These are phyloP conservation scores for Trichoderma guizhouense DNA, from an alignment of 2,329 filamentous ascomycete genomes.

Conservation along the genomic window DNA sequence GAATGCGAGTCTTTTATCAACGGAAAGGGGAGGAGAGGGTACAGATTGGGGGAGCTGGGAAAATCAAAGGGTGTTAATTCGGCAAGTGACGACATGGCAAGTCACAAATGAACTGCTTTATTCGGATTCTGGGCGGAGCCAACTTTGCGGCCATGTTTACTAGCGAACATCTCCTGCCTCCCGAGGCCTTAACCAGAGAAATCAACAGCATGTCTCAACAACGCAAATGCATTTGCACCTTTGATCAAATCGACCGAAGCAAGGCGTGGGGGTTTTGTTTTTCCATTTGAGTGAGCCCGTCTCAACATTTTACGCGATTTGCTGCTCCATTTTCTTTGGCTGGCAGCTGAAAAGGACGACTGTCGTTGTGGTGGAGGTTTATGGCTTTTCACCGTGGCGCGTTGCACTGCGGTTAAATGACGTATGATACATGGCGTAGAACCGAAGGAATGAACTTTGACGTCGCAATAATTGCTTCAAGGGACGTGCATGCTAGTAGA, in stretches of 20 bases:
- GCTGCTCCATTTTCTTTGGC: neutral
- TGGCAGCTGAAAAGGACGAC: neutral
- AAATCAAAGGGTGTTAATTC: slow-evolving; percentile 27
- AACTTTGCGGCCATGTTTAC: slow-evolving; percentile 28
- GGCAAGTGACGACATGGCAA: slow-evolving; percentile 32
- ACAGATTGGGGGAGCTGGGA: slow-evolving; percentile 17
- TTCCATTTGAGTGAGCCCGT: neutral
- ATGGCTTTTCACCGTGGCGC: neutral
- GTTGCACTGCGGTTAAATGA: neutral
- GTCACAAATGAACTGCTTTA: slow-evolving; percentile 30
- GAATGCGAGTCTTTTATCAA: slow-evolving; percentile 4
- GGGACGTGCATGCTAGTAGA: neutral
- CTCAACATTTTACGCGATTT: neutral
- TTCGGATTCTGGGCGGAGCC: slow-evolving; percentile 18
- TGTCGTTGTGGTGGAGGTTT: neutral
- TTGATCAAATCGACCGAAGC: neutral
- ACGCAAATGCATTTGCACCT: neutral
- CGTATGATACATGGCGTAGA: neutral
- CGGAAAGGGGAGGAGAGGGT: neutral
- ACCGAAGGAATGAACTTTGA: neutral
- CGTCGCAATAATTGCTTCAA: neutral
- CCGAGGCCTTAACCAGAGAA: slow-evolving; percentile 27
- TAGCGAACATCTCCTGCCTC: slow-evolving; percentile 28
- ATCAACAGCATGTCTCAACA: slow-evolving; percentile 22
- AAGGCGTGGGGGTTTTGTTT: neutral